Percentiles rank a stretch among this genome's conserved stretches.
Evolutionary conservation across 2,329 filamentous ascomycete species (phyloP).

Genomic region (Phaeophleospora eucalypticola): DNA sequence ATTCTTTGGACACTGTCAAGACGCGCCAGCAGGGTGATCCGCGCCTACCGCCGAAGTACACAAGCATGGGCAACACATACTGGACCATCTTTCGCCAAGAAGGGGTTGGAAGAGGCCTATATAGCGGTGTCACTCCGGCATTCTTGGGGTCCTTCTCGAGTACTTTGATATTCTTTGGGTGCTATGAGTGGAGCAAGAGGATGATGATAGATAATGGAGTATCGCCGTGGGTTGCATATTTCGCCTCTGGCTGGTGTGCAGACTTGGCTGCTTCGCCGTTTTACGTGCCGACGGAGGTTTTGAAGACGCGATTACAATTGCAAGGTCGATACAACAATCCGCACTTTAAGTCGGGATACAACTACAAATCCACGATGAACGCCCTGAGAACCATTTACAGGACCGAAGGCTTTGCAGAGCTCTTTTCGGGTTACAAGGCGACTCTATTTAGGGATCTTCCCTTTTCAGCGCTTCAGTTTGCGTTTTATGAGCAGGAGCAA

Average conservation of each 20-base stretch:
- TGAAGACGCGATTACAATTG: slow-evolving; percentile 94
- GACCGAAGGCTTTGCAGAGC: slow-evolving; percentile 74
- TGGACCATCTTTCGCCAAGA: slow-evolving; percentile 91
- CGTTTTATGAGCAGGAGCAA: slow-evolving; percentile 95
- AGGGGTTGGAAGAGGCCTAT: slow-evolving; percentile 77
- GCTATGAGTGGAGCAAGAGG: slow-evolving; percentile 93
- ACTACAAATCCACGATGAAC: slow-evolving; percentile 82
- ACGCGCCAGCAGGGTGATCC: slow-evolving; percentile 96
- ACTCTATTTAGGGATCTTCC: slow-evolving; percentile 91
- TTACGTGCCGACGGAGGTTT: slow-evolving; percentile 94
- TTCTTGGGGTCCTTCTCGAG: slow-evolving; percentile 89
- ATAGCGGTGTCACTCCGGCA: slow-evolving; percentile 89
- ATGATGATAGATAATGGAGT: slow-evolving; percentile 80
- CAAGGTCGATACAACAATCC: slow-evolving; percentile 96
- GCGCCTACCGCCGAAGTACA: slow-evolving; percentile 87
- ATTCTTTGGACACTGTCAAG: slow-evolving; percentile 97
- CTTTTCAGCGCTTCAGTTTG: slow-evolving; percentile 94
- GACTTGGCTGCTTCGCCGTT: slow-evolving; percentile 88
- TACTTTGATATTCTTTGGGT: slow-evolving; percentile 91
- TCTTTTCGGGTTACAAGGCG: slow-evolving; percentile 96
- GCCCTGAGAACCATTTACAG: slow-evolving; percentile 80
- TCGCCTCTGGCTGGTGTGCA: slow-evolving; percentile 83
- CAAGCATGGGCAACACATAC: slow-evolving; percentile 84
- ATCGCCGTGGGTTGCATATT: slow-evolving; percentile 77
- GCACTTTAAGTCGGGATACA: slow-evolving; percentile 89